Percentiles rank a stretch among this genome's conserved stretches.
phyloP scores from a whole-genome alignment of 192 early-diverging fungal species.

The Coemansia sp. region DNA sequence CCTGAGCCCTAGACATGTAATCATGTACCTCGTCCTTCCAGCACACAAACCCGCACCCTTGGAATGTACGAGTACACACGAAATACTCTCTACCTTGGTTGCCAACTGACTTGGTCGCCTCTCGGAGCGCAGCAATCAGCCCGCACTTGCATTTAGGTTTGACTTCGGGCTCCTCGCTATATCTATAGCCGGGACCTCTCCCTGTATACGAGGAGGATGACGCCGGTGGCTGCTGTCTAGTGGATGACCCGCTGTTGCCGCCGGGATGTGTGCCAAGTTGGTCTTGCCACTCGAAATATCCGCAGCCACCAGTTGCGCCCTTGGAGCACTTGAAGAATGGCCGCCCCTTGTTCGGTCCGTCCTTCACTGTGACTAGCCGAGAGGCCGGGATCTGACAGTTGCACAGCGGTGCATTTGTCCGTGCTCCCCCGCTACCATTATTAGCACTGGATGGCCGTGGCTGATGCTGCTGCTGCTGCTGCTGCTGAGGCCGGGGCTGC shows the following conservation, averaged over 20 bases:
- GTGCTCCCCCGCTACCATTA: neutral
- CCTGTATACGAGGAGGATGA: neutral
- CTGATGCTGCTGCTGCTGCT: neutral
- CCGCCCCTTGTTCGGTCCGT: slow-evolving; percentile 60
- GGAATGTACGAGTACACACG: slow-evolving; percentile 47
- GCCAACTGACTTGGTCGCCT: slow-evolving; percentile 12
- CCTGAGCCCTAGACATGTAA: slow-evolving; percentile 10
- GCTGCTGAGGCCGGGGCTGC: slow-evolving; percentile 10
- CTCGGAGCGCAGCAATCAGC: slow-evolving; percentile 28
- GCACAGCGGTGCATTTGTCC: slow-evolving; percentile 36
- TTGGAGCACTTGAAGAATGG: slow-evolving; percentile 55
- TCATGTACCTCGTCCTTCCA: slow-evolving; percentile 36
- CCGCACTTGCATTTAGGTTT: slow-evolving; percentile 57
- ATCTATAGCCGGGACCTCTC: neutral
- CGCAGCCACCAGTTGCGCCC: slow-evolving; percentile 40
- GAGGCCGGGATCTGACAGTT: slow-evolving; percentile 41
- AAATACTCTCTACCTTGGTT: slow-evolving; percentile 59
- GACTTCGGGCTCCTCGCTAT: neutral
- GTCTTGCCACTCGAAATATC: slow-evolving; percentile 65
- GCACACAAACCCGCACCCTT: slow-evolving; percentile 39
- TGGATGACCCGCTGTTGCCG: neutral
- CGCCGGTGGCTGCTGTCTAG: neutral
- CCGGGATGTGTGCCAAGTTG: slow-evolving; percentile 7
- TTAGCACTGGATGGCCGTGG: no score
- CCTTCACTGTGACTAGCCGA: slow-evolving; percentile 46